Evolutionary conservation across 2,329 filamentous ascomycete species (phyloP).

Genomic region (Lasiodiplodia gonubiensis): DNA sequence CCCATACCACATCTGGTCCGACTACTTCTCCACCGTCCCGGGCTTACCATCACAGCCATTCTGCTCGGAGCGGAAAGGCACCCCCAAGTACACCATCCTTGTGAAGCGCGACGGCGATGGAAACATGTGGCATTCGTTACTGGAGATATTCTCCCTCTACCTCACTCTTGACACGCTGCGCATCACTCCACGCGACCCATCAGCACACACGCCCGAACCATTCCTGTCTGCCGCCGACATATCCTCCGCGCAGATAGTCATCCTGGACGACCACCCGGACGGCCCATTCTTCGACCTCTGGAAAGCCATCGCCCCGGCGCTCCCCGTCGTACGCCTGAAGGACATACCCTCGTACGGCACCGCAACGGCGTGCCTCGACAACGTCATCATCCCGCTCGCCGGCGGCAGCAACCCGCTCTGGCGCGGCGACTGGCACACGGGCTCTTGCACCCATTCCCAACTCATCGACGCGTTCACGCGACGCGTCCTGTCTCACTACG

Average conservation of each 20-base stretch:
- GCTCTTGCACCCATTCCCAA: slow-evolving; percentile 36
- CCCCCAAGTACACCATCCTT: background rate
- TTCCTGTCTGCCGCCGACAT: background rate
- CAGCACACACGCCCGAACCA: background rate
- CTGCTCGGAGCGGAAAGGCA: background rate
- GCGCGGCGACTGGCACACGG: slow-evolving; percentile 48
- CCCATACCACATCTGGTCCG: background rate
- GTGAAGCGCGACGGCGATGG: slow-evolving; percentile 3
- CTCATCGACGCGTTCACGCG: slow-evolving; percentile 43
- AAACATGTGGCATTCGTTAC: slow-evolving; percentile 7
- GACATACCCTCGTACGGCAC: too few relatives aligned
- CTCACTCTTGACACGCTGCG: slow-evolving; percentile 11
- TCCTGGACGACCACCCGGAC: too few relatives aligned
- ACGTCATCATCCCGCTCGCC: slow-evolving; percentile 49
- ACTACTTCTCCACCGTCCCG: background rate
- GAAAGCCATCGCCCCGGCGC: too few relatives aligned
- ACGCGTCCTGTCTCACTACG: slow-evolving; percentile 42
- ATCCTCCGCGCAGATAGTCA: too few relatives aligned
- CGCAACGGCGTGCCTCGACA: background rate
- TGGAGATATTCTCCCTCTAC: slow-evolving; percentile 10
- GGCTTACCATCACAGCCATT: background rate
- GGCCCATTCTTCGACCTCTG: too few relatives aligned
- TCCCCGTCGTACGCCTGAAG: too few relatives aligned
- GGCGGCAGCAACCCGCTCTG: slow-evolving; percentile 52
- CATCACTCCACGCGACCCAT: background rate